phyloP scores from a whole-genome alignment of 306 rosid genomes.

The Gastrolobium bilobum region DNA sequence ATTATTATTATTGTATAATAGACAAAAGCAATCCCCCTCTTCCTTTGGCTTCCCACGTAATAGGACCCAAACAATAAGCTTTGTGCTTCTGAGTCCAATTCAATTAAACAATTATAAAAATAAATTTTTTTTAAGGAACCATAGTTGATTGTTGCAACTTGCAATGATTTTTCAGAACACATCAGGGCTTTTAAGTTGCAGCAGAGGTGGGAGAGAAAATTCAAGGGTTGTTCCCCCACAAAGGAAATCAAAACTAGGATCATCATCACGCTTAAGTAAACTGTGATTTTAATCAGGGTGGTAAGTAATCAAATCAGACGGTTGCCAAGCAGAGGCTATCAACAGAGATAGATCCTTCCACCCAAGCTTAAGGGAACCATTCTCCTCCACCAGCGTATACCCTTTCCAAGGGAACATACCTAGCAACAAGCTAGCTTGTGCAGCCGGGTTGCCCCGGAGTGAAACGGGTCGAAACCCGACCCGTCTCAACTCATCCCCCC shows the following conservation, averaged over 20 bases:
- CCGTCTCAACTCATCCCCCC: constrained; percentile 87
- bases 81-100: neutral
- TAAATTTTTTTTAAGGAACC: too few species aligned
- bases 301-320: constrained; percentile 60
- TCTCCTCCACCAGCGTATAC: constrained; percentile 88
- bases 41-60: constrained; percentile 4
- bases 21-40: neutral
- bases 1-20: neutral
- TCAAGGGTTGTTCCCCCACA: neutral
- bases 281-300: neutral
- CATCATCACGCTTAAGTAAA: neutral
- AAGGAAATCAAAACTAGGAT: neutral
- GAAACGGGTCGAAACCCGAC: constrained; percentile 81
- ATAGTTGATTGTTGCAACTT: constrained; percentile 18
- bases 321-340: constrained; percentile 98
- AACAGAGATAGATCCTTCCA: constrained; percentile 95
- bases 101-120: constrained; percentile 44
- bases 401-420: constrained; percentile 99
- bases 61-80: constrained; percentile 37
- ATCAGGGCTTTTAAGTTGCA: neutral
- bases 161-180: constrained; percentile 47
- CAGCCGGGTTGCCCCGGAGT: constrained; percentile 89
- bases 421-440: constrained; percentile 83
- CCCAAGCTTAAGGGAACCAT: constrained; percentile 84
- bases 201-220: constrained; percentile 5